Evolutionary conservation across 805 yeast species (phyloP), one percentile per base, ranked within the genome.

Genomic region (Saccharomyces cerevisiae): DNA sequence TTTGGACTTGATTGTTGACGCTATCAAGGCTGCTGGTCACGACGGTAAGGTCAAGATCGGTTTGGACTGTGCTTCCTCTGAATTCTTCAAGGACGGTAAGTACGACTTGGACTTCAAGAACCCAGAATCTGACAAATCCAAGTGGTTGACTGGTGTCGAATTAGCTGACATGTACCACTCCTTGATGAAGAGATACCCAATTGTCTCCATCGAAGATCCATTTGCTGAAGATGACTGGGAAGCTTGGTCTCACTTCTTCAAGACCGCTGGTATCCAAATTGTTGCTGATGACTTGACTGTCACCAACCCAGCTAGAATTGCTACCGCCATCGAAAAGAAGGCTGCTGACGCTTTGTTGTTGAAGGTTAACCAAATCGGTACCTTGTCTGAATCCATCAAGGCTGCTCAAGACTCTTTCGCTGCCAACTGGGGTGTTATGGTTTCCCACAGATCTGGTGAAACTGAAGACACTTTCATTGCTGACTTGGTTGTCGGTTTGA

Each of bases 221-320:
- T 94, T 92, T 73, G 97, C 95, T 65, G 98, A 92, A 84, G 97
- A 90, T 77, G 99, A 92, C 86, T 92, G 98, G 98, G 96, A 84
- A 58, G 89, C 97, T 70, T 92, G 99, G 99, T 73, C 82, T 63
- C 89, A 84, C 79, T 91, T 90, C 85, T 84, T 77, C 82, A 63
- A 81, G 71, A 81, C 79, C 67, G 83, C 81, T 66, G 83, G 82
- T 73, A 76, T 87, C 74, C 98, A 92, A 81, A 82, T 92, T 69
- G 98, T 92, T 69, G 97, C 87, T 79, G 99, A 92, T 77, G 99
- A 92, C 78, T 85, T 92, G 81, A 92, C 98, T 63, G 98, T 92
- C 71, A 92, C 99, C 78, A 92, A 92, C 92, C 96, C 96, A 77
- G 66, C 77, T 65, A 88, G 96, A 82, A 89, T 92, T 77, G 82